Base-by-base conservation (phyloP, 495 filamentous ascomycete genomes). In the Massariosphaeria phaeospora region DNA sequence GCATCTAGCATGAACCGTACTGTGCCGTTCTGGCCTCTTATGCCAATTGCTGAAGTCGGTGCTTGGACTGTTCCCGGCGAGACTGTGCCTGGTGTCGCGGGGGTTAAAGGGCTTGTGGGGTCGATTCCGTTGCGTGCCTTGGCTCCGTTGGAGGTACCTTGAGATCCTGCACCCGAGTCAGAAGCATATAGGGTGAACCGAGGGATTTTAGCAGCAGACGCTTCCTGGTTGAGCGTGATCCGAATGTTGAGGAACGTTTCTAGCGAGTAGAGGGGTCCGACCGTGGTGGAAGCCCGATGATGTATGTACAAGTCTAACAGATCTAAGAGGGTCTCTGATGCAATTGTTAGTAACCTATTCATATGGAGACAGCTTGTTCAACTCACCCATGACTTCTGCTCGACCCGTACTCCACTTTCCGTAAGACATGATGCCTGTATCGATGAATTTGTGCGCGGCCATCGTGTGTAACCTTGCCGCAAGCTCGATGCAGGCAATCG, bases 1-100 rank as follows among this genome's bases (percentile, higher is more conserved):
- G 85, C 79, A 64, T 96, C 88, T 25, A 97, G 82, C 74, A 96
- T 89, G 65, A 96, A 98, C 11, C 93, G 83, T 25, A 93, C 78
- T 0, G 94, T 95, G 8, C 84, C 86, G 20, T 89, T 83, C 26
- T 80, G 76, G 39, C 79, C 79, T 43, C 77, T 69, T 44, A 83
- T 79, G 17, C 74, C 70, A 18, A 70, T 62, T 13, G 74, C 77
- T 9, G 63, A 55, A 5, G 64, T 56, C 8, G 60, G 30, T 0
- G 63, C 21, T 30, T 60, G 56, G 24, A 55, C 36, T 12, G 61
- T 54, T 20, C 64, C 48, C 9, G 55, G 60, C 15, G 57, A 56
- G 11, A 53, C 53, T 11, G 51, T 60, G 20, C 40, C 38, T 2
- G 55, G 59, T 67, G 48, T 65, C 66, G 29, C 59, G 50, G 33